These are phyloP conservation scores for Poa pratensis DNA, from an alignment of 176 grass and related monocot species.

Conservation along the genomic window DNA sequence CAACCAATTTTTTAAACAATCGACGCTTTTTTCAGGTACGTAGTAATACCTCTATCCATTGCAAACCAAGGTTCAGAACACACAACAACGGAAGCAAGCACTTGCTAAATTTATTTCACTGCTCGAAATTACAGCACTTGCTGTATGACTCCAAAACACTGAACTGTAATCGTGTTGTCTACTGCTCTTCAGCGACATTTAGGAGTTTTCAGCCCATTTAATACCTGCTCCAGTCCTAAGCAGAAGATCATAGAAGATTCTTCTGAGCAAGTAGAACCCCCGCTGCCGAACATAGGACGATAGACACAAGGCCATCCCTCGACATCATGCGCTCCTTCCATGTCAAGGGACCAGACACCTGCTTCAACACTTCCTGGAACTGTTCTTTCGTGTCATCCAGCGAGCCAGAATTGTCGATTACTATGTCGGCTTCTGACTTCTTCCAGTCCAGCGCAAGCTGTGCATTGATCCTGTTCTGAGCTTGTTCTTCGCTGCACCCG, in stretches of 20 bases:
- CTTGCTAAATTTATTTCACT: not conserved
- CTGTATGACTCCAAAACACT: not conserved
- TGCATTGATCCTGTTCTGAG: conserved; percentile 64
- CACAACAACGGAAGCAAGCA: not conserved
- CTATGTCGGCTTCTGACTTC: conserved; percentile 72
- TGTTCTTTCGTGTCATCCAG: conserved; percentile 68
- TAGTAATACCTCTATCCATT: not conserved
- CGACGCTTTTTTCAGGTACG: not conserved
- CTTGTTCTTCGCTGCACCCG: conserved; percentile 68
- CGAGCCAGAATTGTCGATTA: conserved; percentile 74
- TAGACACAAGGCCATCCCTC: conserved; percentile 67
- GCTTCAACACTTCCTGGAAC: conserved; percentile 59
- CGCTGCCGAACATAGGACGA: conserved; percentile 53
- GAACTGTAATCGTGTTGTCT: not conserved
- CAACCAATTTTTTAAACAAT: too few relatives aligned
- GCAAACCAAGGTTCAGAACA: not conserved
- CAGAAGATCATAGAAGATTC: conserved; percentile 52
- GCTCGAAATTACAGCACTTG: conserved; percentile 5
- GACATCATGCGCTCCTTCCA: conserved; percentile 72
- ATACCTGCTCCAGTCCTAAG: not conserved
- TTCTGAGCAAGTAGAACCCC: conserved; percentile 68
- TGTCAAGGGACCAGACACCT: conserved; percentile 59
- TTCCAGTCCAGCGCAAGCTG: conserved; percentile 79
- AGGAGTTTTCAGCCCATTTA: not conserved
- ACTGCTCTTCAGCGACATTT: not conserved